Conservation (phyloP, 345 rosid genomes). For the Leavenworthia alabamica region DNA sequence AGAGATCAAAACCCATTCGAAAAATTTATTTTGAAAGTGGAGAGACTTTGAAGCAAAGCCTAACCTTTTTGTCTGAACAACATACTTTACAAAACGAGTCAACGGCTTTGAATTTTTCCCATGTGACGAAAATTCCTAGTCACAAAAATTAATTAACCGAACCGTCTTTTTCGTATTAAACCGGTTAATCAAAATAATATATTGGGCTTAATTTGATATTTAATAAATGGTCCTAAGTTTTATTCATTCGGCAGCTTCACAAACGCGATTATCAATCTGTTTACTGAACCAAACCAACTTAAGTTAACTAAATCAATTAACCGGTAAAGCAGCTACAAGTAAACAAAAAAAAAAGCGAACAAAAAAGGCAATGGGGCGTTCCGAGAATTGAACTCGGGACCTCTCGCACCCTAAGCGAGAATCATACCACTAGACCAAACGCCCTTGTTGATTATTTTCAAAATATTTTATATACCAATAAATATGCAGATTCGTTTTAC, state of each 20-base stretch:
- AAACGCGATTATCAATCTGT: no score
- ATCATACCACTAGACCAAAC: slow-evolving; percentile 88
- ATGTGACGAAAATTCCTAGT: slow-evolving; percentile 11
- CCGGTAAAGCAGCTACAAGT: no score
- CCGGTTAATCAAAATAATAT: neutral
- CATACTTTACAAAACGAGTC: no score
- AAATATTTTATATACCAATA: no score
- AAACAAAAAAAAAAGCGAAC: neutral
- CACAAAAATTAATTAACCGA: neutral
- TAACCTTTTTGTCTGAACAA: slow-evolving; percentile 23
- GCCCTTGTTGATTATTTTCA: slow-evolving; percentile 33
- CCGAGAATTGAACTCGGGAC: slow-evolving; percentile 95
- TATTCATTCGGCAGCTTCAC: no score
- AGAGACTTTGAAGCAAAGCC: slow-evolving; percentile 28
- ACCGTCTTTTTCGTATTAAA: neutral
- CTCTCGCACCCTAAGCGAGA: slow-evolving; percentile 91
- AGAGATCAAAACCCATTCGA: neutral
- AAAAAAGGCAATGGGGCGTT: no score
- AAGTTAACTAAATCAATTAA: no score
- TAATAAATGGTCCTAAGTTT: neutral
- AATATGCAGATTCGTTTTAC: no score
- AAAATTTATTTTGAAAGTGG: slow-evolving; percentile 10
- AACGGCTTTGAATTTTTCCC: no score
- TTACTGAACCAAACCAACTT: no score
- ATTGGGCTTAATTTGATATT: neutral